Percentiles rank a stretch among this genome's conserved stretches.
These are phyloP conservation scores for Cetraspora pellucida DNA, from an alignment of 192 early-diverging fungal species.

Conservation along the genomic window DNA sequence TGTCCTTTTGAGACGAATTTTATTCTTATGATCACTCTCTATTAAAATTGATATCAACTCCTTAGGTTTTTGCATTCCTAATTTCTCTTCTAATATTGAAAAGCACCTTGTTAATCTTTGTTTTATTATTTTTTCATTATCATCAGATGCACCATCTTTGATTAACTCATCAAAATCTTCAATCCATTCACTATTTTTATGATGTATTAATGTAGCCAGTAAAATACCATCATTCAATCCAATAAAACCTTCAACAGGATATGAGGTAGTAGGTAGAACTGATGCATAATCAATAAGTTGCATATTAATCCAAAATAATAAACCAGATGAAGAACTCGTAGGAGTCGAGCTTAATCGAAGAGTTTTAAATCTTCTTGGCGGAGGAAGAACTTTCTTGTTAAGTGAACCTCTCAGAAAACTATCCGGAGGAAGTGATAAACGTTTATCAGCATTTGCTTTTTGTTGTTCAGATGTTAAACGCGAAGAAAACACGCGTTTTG, in stretches of 20 bases:
- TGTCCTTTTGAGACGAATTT: not conserved
- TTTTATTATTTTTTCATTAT: slow-evolving; percentile 8
- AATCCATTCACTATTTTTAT: slow-evolving; percentile 25
- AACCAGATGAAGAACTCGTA: slow-evolving; percentile 12
- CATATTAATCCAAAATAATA: slow-evolving; percentile 33
- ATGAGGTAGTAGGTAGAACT: slow-evolving; percentile 4
- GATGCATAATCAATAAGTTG: slow-evolving; percentile 24
- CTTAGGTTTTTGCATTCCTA: slow-evolving; percentile 1
- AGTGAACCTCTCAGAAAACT: not conserved
- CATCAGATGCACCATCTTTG: not conserved
- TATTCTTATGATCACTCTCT: slow-evolving; percentile 13
- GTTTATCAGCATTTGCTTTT: not conserved
- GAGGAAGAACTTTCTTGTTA: not conserved
- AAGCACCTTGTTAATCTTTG: slow-evolving; percentile 25
- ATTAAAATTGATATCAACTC: slow-evolving; percentile 8
- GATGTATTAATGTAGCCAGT: slow-evolving; percentile 23
- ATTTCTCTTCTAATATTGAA: slow-evolving; percentile 11
- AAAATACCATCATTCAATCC: slow-evolving; percentile 31
- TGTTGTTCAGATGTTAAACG: not conserved
- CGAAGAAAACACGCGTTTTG: too few relatives aligned
- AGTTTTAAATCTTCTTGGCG: slow-evolving; percentile 18
- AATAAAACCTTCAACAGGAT: slow-evolving; percentile 29
- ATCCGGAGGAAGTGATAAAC: slow-evolving; percentile 14
- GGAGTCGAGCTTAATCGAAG: slow-evolving; percentile 19
- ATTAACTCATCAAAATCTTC: slow-evolving; percentile 27